phyloP scores from a whole-genome alignment of 106 monocot genomes.

The Allium fistulosum region DNA sequence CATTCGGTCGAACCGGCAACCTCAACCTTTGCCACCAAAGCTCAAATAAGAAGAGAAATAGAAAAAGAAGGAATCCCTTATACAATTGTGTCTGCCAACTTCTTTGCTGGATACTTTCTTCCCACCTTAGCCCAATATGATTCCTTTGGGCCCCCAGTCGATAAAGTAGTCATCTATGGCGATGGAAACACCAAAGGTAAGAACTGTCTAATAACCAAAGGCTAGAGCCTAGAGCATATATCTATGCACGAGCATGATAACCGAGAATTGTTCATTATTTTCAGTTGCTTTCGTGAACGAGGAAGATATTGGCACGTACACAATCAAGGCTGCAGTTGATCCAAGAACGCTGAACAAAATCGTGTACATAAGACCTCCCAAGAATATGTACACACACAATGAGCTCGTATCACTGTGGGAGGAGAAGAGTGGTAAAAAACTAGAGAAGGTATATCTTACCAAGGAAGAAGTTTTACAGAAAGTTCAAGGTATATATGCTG shows the following conservation, averaged over 20 bases:
- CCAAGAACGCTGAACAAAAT: constrained; percentile 58
- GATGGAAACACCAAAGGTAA: constrained; percentile 66
- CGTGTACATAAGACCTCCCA: constrained; percentile 36
- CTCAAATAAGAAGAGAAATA: constrained; percentile 25
- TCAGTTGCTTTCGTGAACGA: constrained; percentile 38
- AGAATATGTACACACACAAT: constrained; percentile 39
- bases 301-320: constrained; percentile 46
- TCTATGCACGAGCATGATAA: background rate
- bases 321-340: constrained; percentile 51
- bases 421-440: constrained; percentile 38
- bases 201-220: background rate
- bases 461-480: constrained; percentile 25
- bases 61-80: constrained; percentile 44
- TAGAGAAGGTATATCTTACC: constrained; percentile 19
- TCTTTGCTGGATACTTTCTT: constrained; percentile 48
- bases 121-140: constrained; percentile 30
- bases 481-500: background rate
- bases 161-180: constrained; percentile 49
- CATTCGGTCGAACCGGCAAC: constrained; percentile 38
- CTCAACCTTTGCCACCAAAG: constrained; percentile 20
- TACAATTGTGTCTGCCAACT: constrained; percentile 46
- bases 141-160: constrained; percentile 20
- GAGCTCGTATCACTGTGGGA: constrained; percentile 46
- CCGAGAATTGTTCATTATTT: background rate
- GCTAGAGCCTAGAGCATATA: background rate